These are phyloP conservation scores for Arachnopeziza araneosa DNA, from an alignment of 2,329 filamentous ascomycete genomes.

Conservation along the genomic window DNA sequence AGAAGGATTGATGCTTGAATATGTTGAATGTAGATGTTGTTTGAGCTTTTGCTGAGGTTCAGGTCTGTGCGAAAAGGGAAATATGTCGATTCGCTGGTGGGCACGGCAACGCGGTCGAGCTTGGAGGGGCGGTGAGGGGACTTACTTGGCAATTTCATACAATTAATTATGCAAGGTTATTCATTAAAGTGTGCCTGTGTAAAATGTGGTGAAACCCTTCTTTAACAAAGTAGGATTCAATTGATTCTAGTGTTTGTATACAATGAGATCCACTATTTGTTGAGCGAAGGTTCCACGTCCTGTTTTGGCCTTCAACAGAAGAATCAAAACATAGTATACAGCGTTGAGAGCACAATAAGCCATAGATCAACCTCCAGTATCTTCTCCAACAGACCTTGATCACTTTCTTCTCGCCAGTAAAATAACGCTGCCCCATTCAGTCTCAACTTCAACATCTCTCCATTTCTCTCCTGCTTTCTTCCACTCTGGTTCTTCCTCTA, in stretches of 20 bases:
- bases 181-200: no score
- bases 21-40: not conserved
- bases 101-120: conserved; percentile 1
- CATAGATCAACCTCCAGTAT: not conserved
- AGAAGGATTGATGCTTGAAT: not conserved
- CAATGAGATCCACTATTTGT: no score
- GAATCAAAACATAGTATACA: not conserved
- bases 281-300: not conserved
- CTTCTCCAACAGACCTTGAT: not conserved
- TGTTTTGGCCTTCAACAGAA: not conserved
- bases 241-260: no score
- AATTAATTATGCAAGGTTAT: no score
- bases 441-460: conserved; percentile 48
- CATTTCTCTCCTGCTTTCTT: conserved; percentile 41
- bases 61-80: not conserved
- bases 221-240: no score
- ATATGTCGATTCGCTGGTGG: not conserved
- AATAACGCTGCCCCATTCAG: conserved; percentile 57
- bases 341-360: not conserved
- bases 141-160: no score
- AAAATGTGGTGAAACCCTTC: no score
- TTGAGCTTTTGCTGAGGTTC: not conserved
- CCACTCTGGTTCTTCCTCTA: conserved; percentile 48
- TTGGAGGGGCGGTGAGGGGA: not conserved
- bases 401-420: conserved; percentile 46